Percentiles rank a stretch among this genome's conserved stretches.
Evolutionary conservation across 257 asterid species (phyloP).

Genomic region (Solanum rostratum): DNA sequence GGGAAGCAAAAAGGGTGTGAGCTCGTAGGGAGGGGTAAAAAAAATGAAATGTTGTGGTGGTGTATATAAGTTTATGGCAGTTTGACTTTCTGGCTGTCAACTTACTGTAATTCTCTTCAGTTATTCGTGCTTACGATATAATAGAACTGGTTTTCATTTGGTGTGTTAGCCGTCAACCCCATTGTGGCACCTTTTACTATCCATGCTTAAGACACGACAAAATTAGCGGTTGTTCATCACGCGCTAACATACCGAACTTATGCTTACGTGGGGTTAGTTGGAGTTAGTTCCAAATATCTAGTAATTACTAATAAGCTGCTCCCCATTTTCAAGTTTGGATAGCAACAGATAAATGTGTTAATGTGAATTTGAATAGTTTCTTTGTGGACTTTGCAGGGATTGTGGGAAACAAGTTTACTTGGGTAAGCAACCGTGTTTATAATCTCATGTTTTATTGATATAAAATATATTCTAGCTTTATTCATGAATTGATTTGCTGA

Average conservation of each 20-base stretch:
- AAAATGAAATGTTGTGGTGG: not conserved
- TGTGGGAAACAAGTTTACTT: slow-evolving; percentile 91
- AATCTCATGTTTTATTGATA: not conserved
- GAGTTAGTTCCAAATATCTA: not conserved
- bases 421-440: slow-evolving; percentile 32
- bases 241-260: not conserved
- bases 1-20: not conserved
- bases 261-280: not conserved
- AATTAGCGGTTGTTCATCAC: not conserved
- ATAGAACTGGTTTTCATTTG: not conserved
- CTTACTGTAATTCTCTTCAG: not conserved
- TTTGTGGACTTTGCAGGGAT: slow-evolving; percentile 52
- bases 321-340: not conserved
- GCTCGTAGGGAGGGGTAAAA: not conserved
- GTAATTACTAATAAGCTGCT: not conserved
- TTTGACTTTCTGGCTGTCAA: not conserved
- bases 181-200: not conserved
- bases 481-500: not conserved
- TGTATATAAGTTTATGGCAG: not conserved
- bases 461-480: not conserved
- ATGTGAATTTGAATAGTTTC: not conserved
- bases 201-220: not conserved
- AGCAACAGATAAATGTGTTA: not conserved
- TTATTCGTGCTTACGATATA: not conserved
- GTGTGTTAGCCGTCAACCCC: not conserved